Conservation (phyloP, 2,329 filamentous ascomycete genomes). For the Fusarium denticulatum region DNA sequence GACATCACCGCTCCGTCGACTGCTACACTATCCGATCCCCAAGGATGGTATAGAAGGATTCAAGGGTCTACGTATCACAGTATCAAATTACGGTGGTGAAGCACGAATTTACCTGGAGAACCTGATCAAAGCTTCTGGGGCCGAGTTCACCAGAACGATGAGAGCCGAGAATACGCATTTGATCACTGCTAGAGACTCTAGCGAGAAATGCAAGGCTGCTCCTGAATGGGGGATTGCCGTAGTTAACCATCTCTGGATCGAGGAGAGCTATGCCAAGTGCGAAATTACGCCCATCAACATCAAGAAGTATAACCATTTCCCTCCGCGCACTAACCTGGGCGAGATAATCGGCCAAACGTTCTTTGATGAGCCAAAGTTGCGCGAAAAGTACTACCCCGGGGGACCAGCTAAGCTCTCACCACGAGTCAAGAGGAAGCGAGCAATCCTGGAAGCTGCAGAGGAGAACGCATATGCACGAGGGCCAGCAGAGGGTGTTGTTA, state of each 20-base stretch:
- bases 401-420: slow-evolving; percentile 57
- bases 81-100: slow-evolving; percentile 97
- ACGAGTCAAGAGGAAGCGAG: slow-evolving; percentile 59
- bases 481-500: slow-evolving; percentile 58
- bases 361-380: slow-evolving; percentile 71
- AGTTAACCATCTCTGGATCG: slow-evolving; percentile 95
- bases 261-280: slow-evolving; percentile 95
- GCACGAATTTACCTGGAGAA: slow-evolving; percentile 94
- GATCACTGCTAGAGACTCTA: slow-evolving; percentile 86
- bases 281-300: slow-evolving; percentile 77
- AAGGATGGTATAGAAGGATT: slow-evolving; percentile 83
- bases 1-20: slow-evolving; percentile 82
- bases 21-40: slow-evolving; percentile 91
- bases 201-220: slow-evolving; percentile 93
- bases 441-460: slow-evolving; percentile 60
- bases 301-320: slow-evolving; percentile 85
- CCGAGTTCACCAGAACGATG: slow-evolving; percentile 93
- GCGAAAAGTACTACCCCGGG: slow-evolving; percentile 76
- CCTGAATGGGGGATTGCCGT: slow-evolving; percentile 91
- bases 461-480: slow-evolving; percentile 61
- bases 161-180: slow-evolving; percentile 96
- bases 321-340: slow-evolving; percentile 86
- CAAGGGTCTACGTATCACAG: slow-evolving; percentile 77
- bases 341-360: slow-evolving; percentile 92
- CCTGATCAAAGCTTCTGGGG: slow-evolving; percentile 83